Evolutionary conservation across 352 stramenopile genomes (phyloP).

Genomic region (Pythium apleroticum): DNA sequence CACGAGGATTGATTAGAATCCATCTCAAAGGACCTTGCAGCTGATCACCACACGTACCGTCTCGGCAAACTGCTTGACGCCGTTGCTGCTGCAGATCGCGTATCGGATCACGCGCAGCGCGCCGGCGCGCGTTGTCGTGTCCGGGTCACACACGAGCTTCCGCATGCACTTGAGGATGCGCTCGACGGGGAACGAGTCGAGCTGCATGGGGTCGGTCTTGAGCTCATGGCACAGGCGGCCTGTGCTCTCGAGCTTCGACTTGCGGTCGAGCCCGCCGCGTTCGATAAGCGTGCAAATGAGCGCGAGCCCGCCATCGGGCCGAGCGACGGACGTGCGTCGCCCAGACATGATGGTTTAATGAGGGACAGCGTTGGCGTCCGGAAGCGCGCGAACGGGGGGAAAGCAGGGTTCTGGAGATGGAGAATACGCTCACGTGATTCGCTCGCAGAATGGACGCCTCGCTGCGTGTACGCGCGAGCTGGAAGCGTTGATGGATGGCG

Average conservation of each 20-base stretch:
- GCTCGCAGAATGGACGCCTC: neutral
- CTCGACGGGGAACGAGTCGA: conserved; percentile 81
- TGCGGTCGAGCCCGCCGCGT: conserved; percentile 77
- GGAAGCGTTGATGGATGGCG: neutral
- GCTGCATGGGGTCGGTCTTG: conserved; percentile 82
- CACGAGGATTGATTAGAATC: too few species aligned
- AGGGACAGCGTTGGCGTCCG: neutral
- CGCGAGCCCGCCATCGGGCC: conserved; percentile 55
- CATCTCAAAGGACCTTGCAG: too few species aligned
- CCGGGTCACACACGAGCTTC: conserved; percentile 69
- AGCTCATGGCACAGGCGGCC: conserved; percentile 85
- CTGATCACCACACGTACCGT: conserved; percentile 36
- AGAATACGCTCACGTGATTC: neutral
- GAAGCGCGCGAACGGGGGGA: neutral
- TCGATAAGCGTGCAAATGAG: conserved; percentile 86
- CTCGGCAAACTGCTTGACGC: conserved; percentile 65
- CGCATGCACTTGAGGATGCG: conserved; percentile 80
- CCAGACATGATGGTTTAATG: conserved; percentile 22
- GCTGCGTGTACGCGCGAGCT: neutral
- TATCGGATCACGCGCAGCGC: conserved; percentile 82
- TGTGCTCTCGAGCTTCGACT: conserved; percentile 87
- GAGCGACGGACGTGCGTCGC: conserved; percentile 35
- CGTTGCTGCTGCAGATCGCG: conserved; percentile 74
- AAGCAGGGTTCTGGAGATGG: neutral
- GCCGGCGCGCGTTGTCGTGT: conserved; percentile 76